phyloP scores from a whole-genome alignment of 345 rosid genomes.

The Diplotaxis tenuifolia region DNA sequence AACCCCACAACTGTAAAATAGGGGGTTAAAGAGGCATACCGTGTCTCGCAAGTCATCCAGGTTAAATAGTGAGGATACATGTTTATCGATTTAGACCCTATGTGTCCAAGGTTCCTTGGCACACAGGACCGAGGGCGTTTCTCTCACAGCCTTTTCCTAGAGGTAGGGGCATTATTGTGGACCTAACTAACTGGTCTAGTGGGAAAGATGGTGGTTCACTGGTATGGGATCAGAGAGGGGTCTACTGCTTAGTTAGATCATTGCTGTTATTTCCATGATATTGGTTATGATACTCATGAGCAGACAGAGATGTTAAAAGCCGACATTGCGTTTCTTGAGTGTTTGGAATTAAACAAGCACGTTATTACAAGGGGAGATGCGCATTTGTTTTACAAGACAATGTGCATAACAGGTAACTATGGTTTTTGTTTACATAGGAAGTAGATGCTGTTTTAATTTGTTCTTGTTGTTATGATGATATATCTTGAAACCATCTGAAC shows the following conservation, averaged over 20 bases:
- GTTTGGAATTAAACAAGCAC: conserved; percentile 71
- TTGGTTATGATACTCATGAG: conserved; percentile 88
- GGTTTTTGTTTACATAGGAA: neutral
- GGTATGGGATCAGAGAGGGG: conserved; percentile 87
- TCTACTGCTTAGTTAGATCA: conserved; percentile 95
- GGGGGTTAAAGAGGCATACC: conserved; percentile 53
- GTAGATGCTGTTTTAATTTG: too few species aligned
- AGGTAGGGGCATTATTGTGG: conserved; percentile 95
- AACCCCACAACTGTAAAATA: conserved; percentile 63
- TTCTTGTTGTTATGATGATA: neutral
- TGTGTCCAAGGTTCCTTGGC: conserved; percentile 95
- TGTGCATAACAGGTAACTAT: conserved; percentile 77
- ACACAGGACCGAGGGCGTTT: conserved; percentile 78
- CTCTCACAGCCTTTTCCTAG: conserved; percentile 92
- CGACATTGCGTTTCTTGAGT: conserved; percentile 82
- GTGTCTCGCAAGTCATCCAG: conserved; percentile 31
- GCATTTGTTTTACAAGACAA: conserved; percentile 69
- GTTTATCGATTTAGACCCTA: conserved; percentile 78
- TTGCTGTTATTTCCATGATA: conserved; percentile 97
- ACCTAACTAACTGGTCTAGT: conserved; percentile 97
- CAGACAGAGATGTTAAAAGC: conserved; percentile 83
- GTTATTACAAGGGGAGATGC: conserved; percentile 61
- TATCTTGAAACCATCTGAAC: neutral
- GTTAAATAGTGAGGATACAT: conserved; percentile 22
- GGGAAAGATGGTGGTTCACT: conserved; percentile 82